Evolutionary conservation across 352 stramenopile genomes (phyloP).

Genomic region (Phytophthora fragariae): DNA sequence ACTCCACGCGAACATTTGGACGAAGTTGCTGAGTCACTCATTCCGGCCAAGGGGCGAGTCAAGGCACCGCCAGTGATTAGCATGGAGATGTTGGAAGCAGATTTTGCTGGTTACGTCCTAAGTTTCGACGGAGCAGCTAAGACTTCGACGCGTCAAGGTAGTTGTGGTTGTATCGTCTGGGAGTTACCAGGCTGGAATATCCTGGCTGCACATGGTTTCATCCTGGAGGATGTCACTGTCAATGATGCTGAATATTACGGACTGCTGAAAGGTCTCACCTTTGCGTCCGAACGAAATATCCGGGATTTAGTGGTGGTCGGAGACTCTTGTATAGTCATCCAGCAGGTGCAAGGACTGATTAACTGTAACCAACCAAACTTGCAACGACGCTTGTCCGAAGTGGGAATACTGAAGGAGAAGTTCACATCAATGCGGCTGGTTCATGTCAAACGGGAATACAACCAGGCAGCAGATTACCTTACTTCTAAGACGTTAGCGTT

Average conservation of each 20-base stretch:
- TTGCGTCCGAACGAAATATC: too few relatives aligned
- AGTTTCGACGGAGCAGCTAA: conserved; percentile 13
- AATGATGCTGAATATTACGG: conserved; percentile 8
- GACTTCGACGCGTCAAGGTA: neutral
- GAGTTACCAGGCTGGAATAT: neutral
- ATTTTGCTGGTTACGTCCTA: neutral
- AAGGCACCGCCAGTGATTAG: conserved; percentile 11
- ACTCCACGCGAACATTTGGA: conserved; percentile 4
- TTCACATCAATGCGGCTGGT: too few relatives aligned
- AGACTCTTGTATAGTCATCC: too few relatives aligned
- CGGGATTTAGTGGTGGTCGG: too few relatives aligned
- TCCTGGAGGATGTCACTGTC: conserved; percentile 5
- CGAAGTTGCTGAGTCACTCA: neutral
- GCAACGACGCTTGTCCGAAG: too few relatives aligned
- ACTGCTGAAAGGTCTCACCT: too few relatives aligned
- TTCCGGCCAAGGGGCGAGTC: neutral
- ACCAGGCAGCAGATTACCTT: too few relatives aligned
- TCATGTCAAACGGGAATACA: too few relatives aligned
- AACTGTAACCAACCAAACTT: too few relatives aligned
- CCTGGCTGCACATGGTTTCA: neutral
- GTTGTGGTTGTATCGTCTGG: conserved; percentile 7
- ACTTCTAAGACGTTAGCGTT: neutral
- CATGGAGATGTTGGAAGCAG: conserved; percentile 1
- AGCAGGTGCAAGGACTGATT: too few relatives aligned
- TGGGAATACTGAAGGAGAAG: too few relatives aligned